Percentiles rank a stretch among this genome's conserved stretches.
These are phyloP conservation scores for Colletotrichum lini DNA, from an alignment of 2,329 filamentous ascomycete genomes.

Conservation along the genomic window DNA sequence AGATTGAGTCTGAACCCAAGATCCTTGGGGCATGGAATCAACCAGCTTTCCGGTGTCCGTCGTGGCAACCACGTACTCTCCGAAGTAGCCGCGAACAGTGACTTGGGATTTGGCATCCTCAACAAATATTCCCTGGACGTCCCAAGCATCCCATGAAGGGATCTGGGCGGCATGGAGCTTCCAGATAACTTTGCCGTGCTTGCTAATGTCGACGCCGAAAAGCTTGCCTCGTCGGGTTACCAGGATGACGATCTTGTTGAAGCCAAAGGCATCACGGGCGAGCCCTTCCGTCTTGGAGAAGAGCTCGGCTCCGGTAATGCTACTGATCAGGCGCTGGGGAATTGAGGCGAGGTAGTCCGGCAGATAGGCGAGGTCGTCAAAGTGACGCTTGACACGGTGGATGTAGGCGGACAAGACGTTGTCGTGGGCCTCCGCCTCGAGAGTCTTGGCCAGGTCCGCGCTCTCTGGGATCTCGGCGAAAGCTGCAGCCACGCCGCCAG, in stretches of 20 bases:
- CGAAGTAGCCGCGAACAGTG: constrained; percentile 71
- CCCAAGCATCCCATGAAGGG: constrained; percentile 69
- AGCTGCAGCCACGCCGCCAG: constrained; percentile 82
- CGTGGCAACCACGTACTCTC: constrained; percentile 73
- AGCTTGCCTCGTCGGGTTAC: constrained; percentile 85
- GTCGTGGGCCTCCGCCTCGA: constrained; percentile 89
- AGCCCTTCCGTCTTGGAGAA: constrained; percentile 61
- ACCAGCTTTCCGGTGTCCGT: constrained; percentile 67
- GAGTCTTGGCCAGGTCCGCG: constrained; percentile 82
- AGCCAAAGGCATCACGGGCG: constrained; percentile 84
- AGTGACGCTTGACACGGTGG: constrained; percentile 86
- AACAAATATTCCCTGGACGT: constrained; percentile 77
- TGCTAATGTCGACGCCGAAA: constrained; percentile 83
- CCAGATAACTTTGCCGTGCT: constrained; percentile 83
- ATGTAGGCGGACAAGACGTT: constrained; percentile 87
- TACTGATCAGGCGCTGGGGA: constrained; percentile 77
- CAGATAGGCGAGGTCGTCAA: constrained; percentile 82
- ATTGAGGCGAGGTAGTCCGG: constrained; percentile 80
- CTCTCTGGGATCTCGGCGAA: constrained; percentile 84
- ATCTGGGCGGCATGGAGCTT: constrained; percentile 75
- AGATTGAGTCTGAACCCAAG: constrained; percentile 55
- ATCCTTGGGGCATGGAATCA: constrained; percentile 58
- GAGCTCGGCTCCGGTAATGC: constrained; percentile 71
- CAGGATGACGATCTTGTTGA: constrained; percentile 87
- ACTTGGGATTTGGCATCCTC: constrained; percentile 70